Conservation (phyloP, 2,329 filamentous ascomycete species). For the Pseudocercospora eumusae region DNA sequence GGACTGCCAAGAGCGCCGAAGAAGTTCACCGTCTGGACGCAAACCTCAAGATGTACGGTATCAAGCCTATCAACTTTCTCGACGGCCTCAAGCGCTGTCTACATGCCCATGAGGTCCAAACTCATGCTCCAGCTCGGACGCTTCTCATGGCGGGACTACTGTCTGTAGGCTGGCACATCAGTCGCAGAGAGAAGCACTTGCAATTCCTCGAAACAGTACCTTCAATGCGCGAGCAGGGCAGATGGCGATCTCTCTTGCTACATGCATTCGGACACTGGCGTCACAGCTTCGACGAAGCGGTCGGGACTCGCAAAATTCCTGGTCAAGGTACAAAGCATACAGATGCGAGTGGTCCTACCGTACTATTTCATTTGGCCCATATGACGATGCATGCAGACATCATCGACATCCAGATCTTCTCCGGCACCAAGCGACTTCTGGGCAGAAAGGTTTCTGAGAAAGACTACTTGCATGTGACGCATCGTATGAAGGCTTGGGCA, state of each 20-base stretch:
- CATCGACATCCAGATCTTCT: conserved; percentile 91
- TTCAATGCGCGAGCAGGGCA: conserved; percentile 80
- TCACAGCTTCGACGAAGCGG: conserved; percentile 77
- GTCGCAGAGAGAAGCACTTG: conserved; percentile 87
- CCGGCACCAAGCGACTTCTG: conserved; percentile 77
- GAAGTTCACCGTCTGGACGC: conserved; percentile 82
- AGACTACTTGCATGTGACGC: conserved; percentile 75
- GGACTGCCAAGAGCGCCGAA: conserved; percentile 81
- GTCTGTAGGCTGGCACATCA: conserved; percentile 95
- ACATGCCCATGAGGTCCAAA: conserved; percentile 76
- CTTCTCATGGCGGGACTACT: conserved; percentile 89
- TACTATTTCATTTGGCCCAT: conserved; percentile 86
- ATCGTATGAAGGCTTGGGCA: conserved; percentile 85
- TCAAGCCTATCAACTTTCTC: conserved; percentile 81
- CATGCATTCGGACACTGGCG: conserved; percentile 92
- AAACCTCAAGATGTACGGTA: conserved; percentile 73
- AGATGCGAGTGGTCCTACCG: conserved; percentile 64
- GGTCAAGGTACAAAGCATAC: conserved; percentile 34
- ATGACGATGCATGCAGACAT: conserved; percentile 97
- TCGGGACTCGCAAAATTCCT: conserved; percentile 54
- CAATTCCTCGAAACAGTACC: conserved; percentile 79
- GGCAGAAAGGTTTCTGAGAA: conserved; percentile 79
- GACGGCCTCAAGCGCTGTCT: conserved; percentile 87
- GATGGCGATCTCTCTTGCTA: conserved; percentile 81
- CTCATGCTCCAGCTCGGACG: conserved; percentile 85